phyloP scores from a whole-genome alignment of 1,284 basidiomycete genomes.

The Naganishia liquefaciens region DNA sequence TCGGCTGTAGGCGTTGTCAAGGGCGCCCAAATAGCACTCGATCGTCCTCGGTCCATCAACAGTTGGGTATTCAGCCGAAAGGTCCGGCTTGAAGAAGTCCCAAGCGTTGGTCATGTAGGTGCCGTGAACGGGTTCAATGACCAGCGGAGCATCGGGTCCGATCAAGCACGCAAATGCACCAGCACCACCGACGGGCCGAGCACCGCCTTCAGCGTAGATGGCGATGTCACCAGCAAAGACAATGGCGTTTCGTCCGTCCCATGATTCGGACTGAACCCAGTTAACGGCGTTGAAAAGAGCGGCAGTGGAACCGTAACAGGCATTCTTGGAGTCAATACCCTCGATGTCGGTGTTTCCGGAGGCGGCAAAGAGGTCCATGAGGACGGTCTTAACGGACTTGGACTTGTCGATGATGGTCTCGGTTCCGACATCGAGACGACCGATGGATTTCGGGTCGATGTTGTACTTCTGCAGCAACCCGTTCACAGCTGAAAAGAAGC shows the following conservation, averaged over 20 bases:
- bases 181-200: constrained; percentile 94
- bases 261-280: constrained; percentile 95
- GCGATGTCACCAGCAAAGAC: constrained; percentile 98
- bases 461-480: constrained; percentile 91
- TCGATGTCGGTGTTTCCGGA: constrained; percentile 96
- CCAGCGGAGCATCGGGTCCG: constrained; percentile 91
- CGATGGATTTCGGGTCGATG: constrained; percentile 93
- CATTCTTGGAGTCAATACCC: constrained; percentile 98
- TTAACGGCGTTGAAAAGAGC: constrained; percentile 97
- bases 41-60: constrained; percentile 97
- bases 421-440: constrained; percentile 95
- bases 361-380: constrained; percentile 95
- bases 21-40: constrained; percentile 88
- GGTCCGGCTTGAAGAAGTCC: constrained; percentile 96
- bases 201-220: constrained; percentile 93
- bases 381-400: constrained; percentile 96
- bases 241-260: constrained; percentile 97
- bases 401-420: constrained; percentile 99
- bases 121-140: constrained; percentile 93
- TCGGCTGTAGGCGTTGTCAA: constrained; percentile 84
- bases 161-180: constrained; percentile 93
- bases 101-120: constrained; percentile 97
- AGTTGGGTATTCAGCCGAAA: constrained; percentile 67
- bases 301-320: constrained; percentile 97
- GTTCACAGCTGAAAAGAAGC: constrained; percentile 64